Evolutionary conservation across 1,284 basidiomycete genomes (phyloP).

Genomic region (Vanrija humicola): DNA sequence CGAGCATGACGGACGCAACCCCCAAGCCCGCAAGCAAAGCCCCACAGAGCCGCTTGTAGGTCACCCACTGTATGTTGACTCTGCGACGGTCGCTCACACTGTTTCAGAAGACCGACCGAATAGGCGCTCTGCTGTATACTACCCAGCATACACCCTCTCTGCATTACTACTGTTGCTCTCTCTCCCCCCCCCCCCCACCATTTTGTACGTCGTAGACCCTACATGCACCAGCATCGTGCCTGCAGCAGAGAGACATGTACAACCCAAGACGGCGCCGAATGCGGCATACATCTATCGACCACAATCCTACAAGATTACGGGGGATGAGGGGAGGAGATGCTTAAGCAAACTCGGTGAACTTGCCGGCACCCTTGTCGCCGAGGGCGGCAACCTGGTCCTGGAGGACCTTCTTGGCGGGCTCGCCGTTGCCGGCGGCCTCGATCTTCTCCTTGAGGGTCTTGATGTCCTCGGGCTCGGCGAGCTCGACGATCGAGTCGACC

Average conservation of each 20-base stretch:
- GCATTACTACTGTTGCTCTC: too few species aligned
- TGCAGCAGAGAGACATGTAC: background rate
- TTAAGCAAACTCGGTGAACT: constrained; percentile 54
- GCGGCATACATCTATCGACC: too few species aligned
- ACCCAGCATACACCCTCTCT: background rate
- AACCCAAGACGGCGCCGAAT: too few species aligned
- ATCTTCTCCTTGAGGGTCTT: constrained; percentile 54
- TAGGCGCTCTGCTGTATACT: background rate
- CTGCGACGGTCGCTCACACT: background rate
- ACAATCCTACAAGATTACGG: too few species aligned
- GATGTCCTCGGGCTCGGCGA: constrained; percentile 55
- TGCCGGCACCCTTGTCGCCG: constrained; percentile 47
- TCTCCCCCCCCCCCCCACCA: background rate
- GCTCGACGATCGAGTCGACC: constrained; percentile 53
- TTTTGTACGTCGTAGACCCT: background rate
- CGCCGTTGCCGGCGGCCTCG: constrained; percentile 51
- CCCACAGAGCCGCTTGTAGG: background rate
- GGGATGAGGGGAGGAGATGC: too few species aligned
- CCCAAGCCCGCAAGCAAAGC: constrained; percentile 1
- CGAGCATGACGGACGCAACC: background rate
- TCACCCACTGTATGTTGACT: background rate
- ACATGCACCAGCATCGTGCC: background rate
- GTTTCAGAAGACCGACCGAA: background rate
- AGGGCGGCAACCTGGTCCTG: constrained; percentile 36
- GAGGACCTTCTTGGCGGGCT: constrained; percentile 45